These are phyloP conservation scores for Penicillium sclerotigenum DNA, from an alignment of 2,329 filamentous ascomycete species.

Conservation along the genomic window DNA sequence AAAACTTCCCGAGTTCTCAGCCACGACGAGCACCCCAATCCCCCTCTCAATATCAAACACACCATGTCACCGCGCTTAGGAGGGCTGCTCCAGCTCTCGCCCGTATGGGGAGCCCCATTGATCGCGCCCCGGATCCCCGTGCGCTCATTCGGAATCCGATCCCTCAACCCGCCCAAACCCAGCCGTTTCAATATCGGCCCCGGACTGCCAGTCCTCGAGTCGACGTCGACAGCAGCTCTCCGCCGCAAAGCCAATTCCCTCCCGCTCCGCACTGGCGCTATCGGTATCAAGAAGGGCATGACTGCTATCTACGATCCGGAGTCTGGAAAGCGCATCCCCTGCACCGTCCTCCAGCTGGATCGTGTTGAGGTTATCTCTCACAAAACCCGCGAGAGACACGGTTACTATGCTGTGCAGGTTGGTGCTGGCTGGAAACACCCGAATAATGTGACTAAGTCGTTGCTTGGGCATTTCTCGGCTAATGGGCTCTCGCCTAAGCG, in stretches of 20 bases:
- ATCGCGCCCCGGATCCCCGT: constrained; percentile 25
- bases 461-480: constrained; percentile 83
- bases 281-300: constrained; percentile 94
- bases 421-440: constrained; percentile 72
- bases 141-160: constrained; percentile 53
- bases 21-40: constrained; percentile 1
- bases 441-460: constrained; percentile 73
- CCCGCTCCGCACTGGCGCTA: constrained; percentile 70
- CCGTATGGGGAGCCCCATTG: constrained; percentile 21
- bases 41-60: constrained; percentile 4
- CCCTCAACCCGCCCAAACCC: constrained; percentile 52
- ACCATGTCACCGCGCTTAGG: constrained; percentile 38
- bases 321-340: constrained; percentile 73
- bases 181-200: constrained; percentile 55
- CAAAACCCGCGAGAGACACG: constrained; percentile 76
- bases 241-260: constrained; percentile 56
- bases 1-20: constrained; percentile 19
- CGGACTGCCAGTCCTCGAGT: constrained; percentile 51
- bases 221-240: constrained; percentile 58
- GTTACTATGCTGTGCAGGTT: constrained; percentile 92
- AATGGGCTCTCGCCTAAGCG: constrained; percentile 80
- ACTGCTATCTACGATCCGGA: constrained; percentile 78
- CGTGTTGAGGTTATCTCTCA: constrained; percentile 83
- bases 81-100: constrained; percentile 29
- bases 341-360: constrained; percentile 92